Base-by-base conservation (phyloP, 1,139 yeast species). In the Kurtzmaniella quercitrusa region DNA sequence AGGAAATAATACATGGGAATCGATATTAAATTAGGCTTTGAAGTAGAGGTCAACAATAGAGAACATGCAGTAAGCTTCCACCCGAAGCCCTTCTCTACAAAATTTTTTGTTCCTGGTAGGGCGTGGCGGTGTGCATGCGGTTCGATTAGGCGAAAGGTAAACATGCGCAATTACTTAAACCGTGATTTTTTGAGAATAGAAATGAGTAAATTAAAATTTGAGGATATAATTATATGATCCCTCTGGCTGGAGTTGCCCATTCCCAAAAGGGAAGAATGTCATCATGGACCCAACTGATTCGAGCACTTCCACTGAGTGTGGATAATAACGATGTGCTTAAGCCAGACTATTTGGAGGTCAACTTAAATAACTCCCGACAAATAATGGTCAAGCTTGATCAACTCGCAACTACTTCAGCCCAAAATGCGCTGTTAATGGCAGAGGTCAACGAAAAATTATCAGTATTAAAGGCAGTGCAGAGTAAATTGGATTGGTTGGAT, bases 341-440 rank as follows among this genome's bases (percentile, higher is more conserved):
- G 44, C 55, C 66, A 1, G 77, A 72, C 42, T 72, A 71, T 46
- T 61, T 72, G n/a, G 76, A 71, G 19, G 70, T 66, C 34, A 72
- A 72, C 47, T 56, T 72, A 42, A 68, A 69, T 54, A 72, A 72
- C 48, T 68, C 74, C 28, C 54, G 77, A 17, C 68, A 66, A 46
- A 53, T 72, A 35, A 72, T 72, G 26, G 40, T 47, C 17, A 66
- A 68, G 46, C 46, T 71, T 39, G 55, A 59, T 39, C 53, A 54
- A 14, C 54, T 68, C 38, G 52, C 61, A 14, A 48, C 47, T 2
- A 47, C 55, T 8, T 58, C 63, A 30, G 47, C 50, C 3, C 51
- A 47, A n/a, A 55, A 56, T 38, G 49, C 57, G 1, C 39, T 47
- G 4, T 52, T 52, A 8, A 41, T 55, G 30, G 57, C 55, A 16